phyloP scores from a whole-genome alignment of 495 filamentous ascomycete genomes.

The Penicillium ochrochloron region DNA sequence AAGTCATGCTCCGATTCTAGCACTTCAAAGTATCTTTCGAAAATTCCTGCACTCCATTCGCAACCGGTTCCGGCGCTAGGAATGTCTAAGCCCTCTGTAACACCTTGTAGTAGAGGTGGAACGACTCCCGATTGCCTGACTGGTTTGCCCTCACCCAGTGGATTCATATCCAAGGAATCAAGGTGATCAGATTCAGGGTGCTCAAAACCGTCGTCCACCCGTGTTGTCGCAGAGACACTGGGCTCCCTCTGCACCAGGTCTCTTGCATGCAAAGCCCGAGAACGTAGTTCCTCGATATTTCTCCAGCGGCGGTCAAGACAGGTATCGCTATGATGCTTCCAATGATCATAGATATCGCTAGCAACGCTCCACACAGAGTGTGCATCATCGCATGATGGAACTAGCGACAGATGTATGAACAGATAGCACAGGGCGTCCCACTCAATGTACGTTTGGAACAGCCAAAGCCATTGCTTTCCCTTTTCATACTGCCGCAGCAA shows the following conservation, averaged over 20 bases:
- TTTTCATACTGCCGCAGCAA: constrained; percentile 21
- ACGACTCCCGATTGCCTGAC: neutral
- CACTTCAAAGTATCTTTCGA: constrained; percentile 23
- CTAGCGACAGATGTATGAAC: constrained; percentile 67
- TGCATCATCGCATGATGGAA: neutral
- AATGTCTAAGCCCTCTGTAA: constrained; percentile 7
- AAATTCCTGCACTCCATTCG: constrained; percentile 27
- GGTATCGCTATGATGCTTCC: constrained; percentile 16
- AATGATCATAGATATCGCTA: constrained; percentile 24
- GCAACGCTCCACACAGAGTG: constrained; percentile 20
- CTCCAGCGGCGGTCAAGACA: constrained; percentile 18
- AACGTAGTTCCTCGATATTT: constrained; percentile 23
- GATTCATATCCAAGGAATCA: neutral
- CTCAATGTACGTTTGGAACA: constrained; percentile 80
- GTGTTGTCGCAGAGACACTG: neutral
- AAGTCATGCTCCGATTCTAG: constrained; percentile 12
- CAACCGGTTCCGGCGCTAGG: constrained; percentile 26
- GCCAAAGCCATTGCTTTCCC: constrained; percentile 42
- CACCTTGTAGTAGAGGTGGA: neutral
- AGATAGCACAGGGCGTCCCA: constrained; percentile 75
- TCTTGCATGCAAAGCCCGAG: constrained; percentile 18
- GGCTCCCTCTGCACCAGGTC: constrained; percentile 3
- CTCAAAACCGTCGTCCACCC: neutral
- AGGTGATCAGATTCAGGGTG: neutral
- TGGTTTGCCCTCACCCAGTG: neutral